Evolutionary conservation across 208 protist genomes (phyloP).

Genomic region (Trypanosoma platydactyli): DNA sequence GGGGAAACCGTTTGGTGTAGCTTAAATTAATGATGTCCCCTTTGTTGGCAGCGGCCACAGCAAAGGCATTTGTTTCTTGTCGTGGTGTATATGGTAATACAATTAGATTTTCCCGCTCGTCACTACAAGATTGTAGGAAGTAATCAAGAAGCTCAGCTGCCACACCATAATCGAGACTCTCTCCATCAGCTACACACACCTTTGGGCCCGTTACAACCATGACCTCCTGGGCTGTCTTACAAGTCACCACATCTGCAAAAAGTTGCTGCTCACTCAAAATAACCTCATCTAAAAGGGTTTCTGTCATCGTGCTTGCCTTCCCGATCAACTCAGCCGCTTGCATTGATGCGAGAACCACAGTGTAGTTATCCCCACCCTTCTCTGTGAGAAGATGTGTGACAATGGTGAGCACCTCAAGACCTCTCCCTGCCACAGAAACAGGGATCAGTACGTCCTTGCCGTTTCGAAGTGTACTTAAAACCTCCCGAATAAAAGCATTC

Average conservation of each 20-base stretch:
- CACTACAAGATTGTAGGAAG: constrained; percentile 33
- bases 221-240: constrained; percentile 73
- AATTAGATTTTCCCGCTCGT: constrained; percentile 67
- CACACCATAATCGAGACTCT: constrained; percentile 68
- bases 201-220: constrained; percentile 57
- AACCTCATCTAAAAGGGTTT: constrained; percentile 72
- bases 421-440: constrained; percentile 63
- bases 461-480: constrained; percentile 82
- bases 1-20: constrained; percentile 47
- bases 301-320: constrained; percentile 86
- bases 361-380: constrained; percentile 81
- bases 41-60: constrained; percentile 32
- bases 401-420: constrained; percentile 77
- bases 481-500: constrained; percentile 69
- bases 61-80: constrained; percentile 54
- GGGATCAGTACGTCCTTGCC: constrained; percentile 87
- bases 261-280: constrained; percentile 65
- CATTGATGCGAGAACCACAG: constrained; percentile 70
- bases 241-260: constrained; percentile 79
- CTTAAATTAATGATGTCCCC: constrained; percentile 40
- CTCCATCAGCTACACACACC: constrained; percentile 78
- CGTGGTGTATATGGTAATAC: constrained; percentile 54
- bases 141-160: constrained; percentile 64
- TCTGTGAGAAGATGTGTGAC: constrained; percentile 68
- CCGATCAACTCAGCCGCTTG: constrained; percentile 76